Percentiles rank a stretch among this genome's conserved stretches.
Evolutionary conservation across 169 alveolate species (phyloP).

Genomic region (Babesia microti): DNA sequence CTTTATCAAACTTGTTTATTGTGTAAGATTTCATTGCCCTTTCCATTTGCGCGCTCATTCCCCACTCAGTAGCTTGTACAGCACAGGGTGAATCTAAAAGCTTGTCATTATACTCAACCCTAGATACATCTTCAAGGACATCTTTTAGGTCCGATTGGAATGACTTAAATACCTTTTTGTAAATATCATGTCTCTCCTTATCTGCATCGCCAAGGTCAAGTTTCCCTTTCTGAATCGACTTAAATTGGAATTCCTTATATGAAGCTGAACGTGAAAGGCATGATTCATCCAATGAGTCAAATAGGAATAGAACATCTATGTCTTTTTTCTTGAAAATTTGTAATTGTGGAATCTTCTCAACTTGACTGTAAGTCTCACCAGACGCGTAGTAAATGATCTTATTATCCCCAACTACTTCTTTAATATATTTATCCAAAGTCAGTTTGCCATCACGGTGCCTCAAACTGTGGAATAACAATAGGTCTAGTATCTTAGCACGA

Average conservation of each 20-base stretch:
- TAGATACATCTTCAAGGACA: constrained; percentile 53
- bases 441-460: constrained; percentile 65
- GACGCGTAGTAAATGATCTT: constrained; percentile 83
- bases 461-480: constrained; percentile 79
- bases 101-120: constrained; percentile 70
- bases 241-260: constrained; percentile 71
- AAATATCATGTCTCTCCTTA: constrained; percentile 52
- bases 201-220: constrained; percentile 59
- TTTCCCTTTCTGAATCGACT: constrained; percentile 73
- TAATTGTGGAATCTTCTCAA: constrained; percentile 79
- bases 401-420: constrained; percentile 84
- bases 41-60: constrained; percentile 83
- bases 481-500: constrained; percentile 80
- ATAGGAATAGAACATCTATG: constrained; percentile 84
- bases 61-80: constrained; percentile 78
- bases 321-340: constrained; percentile 81
- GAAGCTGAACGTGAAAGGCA: constrained; percentile 73
- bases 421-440: constrained; percentile 80
- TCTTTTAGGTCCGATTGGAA: constrained; percentile 54
- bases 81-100: constrained; percentile 75
- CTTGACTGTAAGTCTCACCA: constrained; percentile 68
- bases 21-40: constrained; percentile 73
- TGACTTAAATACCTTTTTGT: constrained; percentile 55
- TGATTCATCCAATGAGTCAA: constrained; percentile 91
- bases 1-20: constrained; percentile 44